Evolutionary conservation across 1,284 basidiomycete species (phyloP), one percentile per base, ranked within the genome.

Genomic region (Neonothopanus nambi): DNA sequence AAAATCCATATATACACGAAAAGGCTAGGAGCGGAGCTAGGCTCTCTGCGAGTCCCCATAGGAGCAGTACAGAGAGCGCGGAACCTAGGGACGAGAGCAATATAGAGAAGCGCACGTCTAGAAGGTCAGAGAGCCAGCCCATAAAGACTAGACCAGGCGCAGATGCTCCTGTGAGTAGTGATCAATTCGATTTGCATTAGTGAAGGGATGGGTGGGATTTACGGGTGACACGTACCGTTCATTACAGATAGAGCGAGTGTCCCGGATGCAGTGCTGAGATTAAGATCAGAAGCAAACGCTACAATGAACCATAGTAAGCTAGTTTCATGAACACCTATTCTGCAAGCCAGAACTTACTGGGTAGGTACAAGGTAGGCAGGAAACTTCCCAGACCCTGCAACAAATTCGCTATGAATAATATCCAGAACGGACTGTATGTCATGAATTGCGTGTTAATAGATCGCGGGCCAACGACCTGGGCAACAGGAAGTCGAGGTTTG

Each of bases 271-370:
- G 49, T 48, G 8, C 45, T 38, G n/a, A 57, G 39, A 12, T 52
- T 48, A 15, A 57, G 15, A 42, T 57, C 56, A 5, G 48, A 43
- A 30, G 56, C 56, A 20, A 57, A 57, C 7, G 56, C 56, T 57
- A 21, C 26, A 28, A 28, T 28, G 11, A 5, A 28, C 3, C 8
- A 33, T 11, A 2, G 15, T n/a, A 38, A 21, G 9, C 18, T 38
- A 42, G 3, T 17, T 24, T 8, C 28, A 5, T 26, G 23, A 11
- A 15, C 13, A 30, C 11, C 6, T n/a, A n/a, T n/a, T n/a, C n/a
- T 30, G 12, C 2, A 18, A 11, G 24, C n/a, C 17, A 17, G 47
- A 5, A 48, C 52, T 21, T 15, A 57, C 56, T 52, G 3, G 56
- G 56, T 21, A 57, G 36, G 48, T 55, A 57, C 44, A 57, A 41